phyloP scores from a whole-genome alignment of 306 rosid species.

The Lathyrus tuberosus region DNA sequence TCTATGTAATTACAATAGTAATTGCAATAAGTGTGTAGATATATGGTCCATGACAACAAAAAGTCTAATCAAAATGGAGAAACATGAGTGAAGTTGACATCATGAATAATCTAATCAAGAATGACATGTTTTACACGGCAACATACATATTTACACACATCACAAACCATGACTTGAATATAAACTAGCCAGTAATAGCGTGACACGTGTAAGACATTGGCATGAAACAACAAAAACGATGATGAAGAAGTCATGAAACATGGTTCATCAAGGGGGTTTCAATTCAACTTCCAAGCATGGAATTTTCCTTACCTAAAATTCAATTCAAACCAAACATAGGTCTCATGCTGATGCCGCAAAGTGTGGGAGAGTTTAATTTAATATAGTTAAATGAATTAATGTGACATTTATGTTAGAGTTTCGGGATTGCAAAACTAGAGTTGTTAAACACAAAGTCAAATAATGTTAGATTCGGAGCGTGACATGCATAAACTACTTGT shows the following conservation, averaged over 20 bases:
- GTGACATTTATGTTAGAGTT: conserved; percentile 9
- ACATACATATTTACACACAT: conserved; percentile 29
- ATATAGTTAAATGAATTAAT: conserved; percentile 29
- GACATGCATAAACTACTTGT: conserved; percentile 33
- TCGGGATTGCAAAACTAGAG: conserved; percentile 54
- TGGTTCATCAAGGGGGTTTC: conserved; percentile 2
- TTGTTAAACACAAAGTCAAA: conserved; percentile 55
- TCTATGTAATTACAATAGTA: too few relatives aligned
- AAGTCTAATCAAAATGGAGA: too few relatives aligned
- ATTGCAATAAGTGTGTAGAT: too few relatives aligned
- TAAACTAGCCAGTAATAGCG: not conserved
- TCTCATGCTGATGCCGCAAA: conserved; percentile 50
- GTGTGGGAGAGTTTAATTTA: conserved; percentile 45
- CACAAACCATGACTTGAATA: conserved; percentile 2
- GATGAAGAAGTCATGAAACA: conserved; percentile 11
- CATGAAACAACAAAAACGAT: not conserved
- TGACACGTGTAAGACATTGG: conserved; percentile 42
- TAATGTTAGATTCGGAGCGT: conserved; percentile 39
- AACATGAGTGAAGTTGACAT: conserved; percentile 54
- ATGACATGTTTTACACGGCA: conserved; percentile 49
- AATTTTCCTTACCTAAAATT: conserved; percentile 4
- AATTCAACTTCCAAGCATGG: not conserved
- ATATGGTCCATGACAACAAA: too few relatives aligned
- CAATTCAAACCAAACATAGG: conserved; percentile 39
- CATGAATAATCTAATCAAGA: not conserved